A percentile compares a stretch with the other conserved stretches of the same genome.
These are phyloP conservation scores for Aspergillus wentii DNA, from an alignment of 495 filamentous ascomycete genomes.

Conservation along the genomic window DNA sequence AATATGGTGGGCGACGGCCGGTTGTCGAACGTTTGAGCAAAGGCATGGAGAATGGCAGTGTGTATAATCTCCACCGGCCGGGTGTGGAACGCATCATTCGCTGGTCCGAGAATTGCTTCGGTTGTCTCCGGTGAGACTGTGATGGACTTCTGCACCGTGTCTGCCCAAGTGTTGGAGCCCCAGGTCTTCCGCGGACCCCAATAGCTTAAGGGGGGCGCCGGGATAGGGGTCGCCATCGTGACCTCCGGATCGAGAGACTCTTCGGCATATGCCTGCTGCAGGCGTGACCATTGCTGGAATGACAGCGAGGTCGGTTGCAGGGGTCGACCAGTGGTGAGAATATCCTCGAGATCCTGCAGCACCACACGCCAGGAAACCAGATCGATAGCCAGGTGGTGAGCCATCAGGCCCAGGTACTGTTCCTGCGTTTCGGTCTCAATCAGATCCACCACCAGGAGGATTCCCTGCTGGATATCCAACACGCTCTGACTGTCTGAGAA, in stretches of 20 bases:
- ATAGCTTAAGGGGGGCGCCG: conserved; percentile 21
- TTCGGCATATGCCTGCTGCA: conserved; percentile 25
- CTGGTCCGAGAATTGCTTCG: conserved; percentile 16
- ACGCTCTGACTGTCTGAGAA: conserved; percentile 10
- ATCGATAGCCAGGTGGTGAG: conserved; percentile 57
- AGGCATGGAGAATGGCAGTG: conserved; percentile 32
- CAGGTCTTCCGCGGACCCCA: conserved; percentile 42
- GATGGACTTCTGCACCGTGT: conserved; percentile 18
- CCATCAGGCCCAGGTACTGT: conserved; percentile 23
- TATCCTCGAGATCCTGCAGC: conserved; percentile 50
- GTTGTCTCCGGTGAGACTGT: conserved; percentile 28
- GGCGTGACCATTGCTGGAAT: conserved; percentile 19
- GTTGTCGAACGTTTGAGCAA: conserved; percentile 29
- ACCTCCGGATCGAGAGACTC: conserved; percentile 16
- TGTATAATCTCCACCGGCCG: conserved; percentile 36
- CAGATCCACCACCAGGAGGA: conserved; percentile 42
- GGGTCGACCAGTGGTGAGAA: conserved; percentile 25
- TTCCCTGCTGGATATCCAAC: conserved; percentile 29
- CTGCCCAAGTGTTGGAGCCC: conserved; percentile 20
- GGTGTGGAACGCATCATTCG: conserved; percentile 27
- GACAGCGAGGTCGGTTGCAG: conserved; percentile 14
- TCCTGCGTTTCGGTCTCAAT: conserved; percentile 7
- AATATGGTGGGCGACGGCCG: conserved; percentile 36
- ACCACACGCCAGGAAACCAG: conserved; percentile 56
- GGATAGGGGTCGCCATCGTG: conserved; percentile 17